phyloP scores from a whole-genome alignment of 257 asterid species.

The Paraleonurus japonicus region DNA sequence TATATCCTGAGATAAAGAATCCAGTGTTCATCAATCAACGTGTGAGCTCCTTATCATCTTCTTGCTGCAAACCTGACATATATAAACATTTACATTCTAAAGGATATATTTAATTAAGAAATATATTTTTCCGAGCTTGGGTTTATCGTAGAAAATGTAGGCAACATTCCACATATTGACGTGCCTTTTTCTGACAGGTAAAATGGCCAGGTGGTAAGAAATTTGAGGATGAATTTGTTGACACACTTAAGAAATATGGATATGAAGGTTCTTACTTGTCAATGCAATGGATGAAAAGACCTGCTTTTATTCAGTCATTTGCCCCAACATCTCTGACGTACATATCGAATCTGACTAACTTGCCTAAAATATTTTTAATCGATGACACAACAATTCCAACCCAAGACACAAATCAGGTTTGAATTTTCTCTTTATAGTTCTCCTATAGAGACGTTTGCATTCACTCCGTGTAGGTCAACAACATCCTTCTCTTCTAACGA shows the following conservation, averaged over 20 bases:
- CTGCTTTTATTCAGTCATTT: constrained; percentile 88
- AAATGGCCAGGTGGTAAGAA: constrained; percentile 84
- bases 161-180: neutral
- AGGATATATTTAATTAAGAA: neutral
- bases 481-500: neutral
- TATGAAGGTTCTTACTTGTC: constrained; percentile 87
- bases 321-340: constrained; percentile 86
- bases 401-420: constrained; percentile 96
- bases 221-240: constrained; percentile 85
- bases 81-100: neutral
- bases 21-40: constrained; percentile 83
- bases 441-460: neutral
- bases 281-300: constrained; percentile 77
- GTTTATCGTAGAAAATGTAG: neutral
- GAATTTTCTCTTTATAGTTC: neutral
- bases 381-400: constrained; percentile 54
- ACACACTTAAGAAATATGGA: constrained; percentile 70
- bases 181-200: constrained; percentile 49
- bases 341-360: constrained; percentile 67
- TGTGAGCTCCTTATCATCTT: constrained; percentile 46
- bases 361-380: constrained; percentile 80
- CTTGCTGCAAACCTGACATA: constrained; percentile 3
- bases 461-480: neutral
- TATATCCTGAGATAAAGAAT: constrained; percentile 96
- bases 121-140: neutral